Conservation (phyloP, 768 basidiomycete species). For the Mrakia frigida region DNA sequence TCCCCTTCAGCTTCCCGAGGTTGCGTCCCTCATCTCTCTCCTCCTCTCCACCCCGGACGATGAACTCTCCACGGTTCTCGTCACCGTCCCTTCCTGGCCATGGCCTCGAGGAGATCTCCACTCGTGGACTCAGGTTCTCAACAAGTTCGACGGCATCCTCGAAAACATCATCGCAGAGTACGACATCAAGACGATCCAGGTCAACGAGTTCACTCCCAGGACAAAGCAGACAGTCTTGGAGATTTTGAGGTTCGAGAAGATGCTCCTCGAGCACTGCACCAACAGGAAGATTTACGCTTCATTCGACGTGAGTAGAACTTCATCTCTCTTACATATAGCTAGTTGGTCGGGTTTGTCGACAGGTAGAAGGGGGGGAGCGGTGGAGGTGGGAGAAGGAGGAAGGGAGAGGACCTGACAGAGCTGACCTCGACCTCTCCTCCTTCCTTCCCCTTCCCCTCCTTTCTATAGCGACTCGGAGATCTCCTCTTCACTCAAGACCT, state of each 20-base stretch:
- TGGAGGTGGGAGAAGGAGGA: neutral
- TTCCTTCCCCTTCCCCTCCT: neutral
- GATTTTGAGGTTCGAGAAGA: constrained; percentile 79
- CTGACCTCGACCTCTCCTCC: constrained; percentile 19
- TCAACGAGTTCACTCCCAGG: constrained; percentile 66
- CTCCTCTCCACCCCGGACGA: constrained; percentile 63
- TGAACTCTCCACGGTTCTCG: constrained; percentile 58
- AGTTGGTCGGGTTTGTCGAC: too few species aligned
- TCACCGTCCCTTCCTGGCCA: constrained; percentile 58
- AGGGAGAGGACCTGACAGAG: neutral
- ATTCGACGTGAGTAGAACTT: constrained; percentile 74
- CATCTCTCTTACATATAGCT: neutral
- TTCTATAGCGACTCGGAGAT: constrained; percentile 71
- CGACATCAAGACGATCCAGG: constrained; percentile 73
- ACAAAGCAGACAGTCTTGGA: constrained; percentile 71
- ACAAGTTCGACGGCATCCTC: constrained; percentile 87
- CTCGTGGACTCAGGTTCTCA: constrained; percentile 91
- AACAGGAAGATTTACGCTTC: constrained; percentile 93
- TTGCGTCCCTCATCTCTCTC: constrained; percentile 70
- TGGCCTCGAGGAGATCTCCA: constrained; percentile 96
- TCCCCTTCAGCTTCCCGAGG: constrained; percentile 38
- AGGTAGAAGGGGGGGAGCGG: neutral
- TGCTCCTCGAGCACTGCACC: constrained; percentile 93
- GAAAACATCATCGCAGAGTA: constrained; percentile 78
- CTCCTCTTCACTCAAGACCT: constrained; percentile 83